Conservation (phyloP, 371 early-diverging fungal species). For the Saksenaea oblongispora region DNA sequence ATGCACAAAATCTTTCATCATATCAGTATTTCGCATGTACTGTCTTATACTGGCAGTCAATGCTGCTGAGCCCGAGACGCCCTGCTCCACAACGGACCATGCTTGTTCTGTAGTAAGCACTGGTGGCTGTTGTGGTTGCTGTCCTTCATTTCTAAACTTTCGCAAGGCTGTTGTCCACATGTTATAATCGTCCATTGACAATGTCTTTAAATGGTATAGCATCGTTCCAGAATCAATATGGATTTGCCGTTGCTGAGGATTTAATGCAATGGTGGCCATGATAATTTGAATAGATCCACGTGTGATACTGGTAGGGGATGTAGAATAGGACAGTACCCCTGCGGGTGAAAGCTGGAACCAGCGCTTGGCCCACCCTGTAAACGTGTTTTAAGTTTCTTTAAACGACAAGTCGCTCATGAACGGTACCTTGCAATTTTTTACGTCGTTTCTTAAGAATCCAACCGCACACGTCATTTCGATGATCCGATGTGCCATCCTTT, state of each 20-base stretch:
- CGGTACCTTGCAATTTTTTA: conserved; percentile 75
- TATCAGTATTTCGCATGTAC: conserved; percentile 8
- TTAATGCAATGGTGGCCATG: conserved; percentile 64
- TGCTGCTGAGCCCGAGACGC: conserved; percentile 6
- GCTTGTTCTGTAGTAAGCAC: not conserved
- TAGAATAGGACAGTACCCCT: conserved; percentile 65
- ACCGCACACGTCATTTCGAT: conserved; percentile 51
- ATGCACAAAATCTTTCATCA: conserved; percentile 14
- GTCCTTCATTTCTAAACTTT: conserved; percentile 7
- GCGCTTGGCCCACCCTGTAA: conserved; percentile 73
- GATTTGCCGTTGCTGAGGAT: conserved; percentile 66
- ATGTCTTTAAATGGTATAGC: conserved; percentile 77
- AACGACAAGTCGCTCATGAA: not conserved
- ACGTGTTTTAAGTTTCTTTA: not conserved
- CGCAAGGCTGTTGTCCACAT: conserved; percentile 61
- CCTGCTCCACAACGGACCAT: conserved; percentile 6
- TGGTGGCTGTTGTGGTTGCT: not conserved
- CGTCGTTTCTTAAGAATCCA: conserved; percentile 67
- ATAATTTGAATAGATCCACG: conserved; percentile 76
- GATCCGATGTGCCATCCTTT: conserved; percentile 16
- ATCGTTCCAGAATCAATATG: conserved; percentile 84
- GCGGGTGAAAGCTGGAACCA: conserved; percentile 67
- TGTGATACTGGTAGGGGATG: conserved; percentile 59
- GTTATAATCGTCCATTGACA: conserved; percentile 66
- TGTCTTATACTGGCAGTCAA: conserved; percentile 5